A percentile compares a stretch with the other conserved stretches of the same genome.
phyloP scores from a whole-genome alignment of 2,329 filamentous ascomycete genomes.

The Leptographium flavum region DNA sequence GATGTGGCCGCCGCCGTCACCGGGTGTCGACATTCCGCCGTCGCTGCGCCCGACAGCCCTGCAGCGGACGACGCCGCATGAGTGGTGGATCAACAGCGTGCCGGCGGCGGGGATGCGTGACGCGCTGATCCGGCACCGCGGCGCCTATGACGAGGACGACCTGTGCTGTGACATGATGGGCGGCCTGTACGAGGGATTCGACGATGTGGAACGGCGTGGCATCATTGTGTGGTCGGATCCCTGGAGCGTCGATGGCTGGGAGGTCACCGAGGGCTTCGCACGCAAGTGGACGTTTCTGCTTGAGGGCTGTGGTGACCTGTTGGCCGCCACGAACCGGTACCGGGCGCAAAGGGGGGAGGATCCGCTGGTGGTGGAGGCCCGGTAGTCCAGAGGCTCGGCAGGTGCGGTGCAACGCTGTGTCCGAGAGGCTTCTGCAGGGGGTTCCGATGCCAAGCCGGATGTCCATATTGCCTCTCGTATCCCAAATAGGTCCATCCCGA shows the following conservation, averaged over 20 bases:
- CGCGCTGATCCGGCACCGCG: slow-evolving; percentile 14
- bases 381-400: not conserved
- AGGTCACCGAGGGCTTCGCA: slow-evolving; percentile 25
- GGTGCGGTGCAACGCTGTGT: too few relatives aligned
- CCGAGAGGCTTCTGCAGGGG: too few relatives aligned
- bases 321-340: slow-evolving; percentile 26
- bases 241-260: slow-evolving; percentile 25
- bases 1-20: not conserved
- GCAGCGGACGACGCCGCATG: slow-evolving; percentile 14
- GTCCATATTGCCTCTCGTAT: too few relatives aligned
- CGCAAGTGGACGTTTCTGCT: slow-evolving; percentile 24
- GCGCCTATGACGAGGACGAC: slow-evolving; percentile 14
- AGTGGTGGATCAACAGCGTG: slow-evolving; percentile 17
- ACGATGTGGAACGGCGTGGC: slow-evolving; percentile 15
- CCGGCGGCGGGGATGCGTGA: slow-evolving; percentile 17
- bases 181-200: slow-evolving; percentile 16
- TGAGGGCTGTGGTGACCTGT: slow-evolving; percentile 21
- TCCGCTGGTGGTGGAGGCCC: slow-evolving; percentile 4
- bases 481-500: too few relatives aligned
- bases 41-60: slow-evolving; percentile 15
- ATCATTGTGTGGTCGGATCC: slow-evolving; percentile 25
- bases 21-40: slow-evolving; percentile 7
- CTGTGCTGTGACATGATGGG: slow-evolving; percentile 17
- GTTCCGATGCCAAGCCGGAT: too few relatives aligned
- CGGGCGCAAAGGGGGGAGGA: slow-evolving; percentile 16